phyloP scores from a whole-genome alignment of 352 stramenopile species.

The Blastocystis sp. region DNA sequence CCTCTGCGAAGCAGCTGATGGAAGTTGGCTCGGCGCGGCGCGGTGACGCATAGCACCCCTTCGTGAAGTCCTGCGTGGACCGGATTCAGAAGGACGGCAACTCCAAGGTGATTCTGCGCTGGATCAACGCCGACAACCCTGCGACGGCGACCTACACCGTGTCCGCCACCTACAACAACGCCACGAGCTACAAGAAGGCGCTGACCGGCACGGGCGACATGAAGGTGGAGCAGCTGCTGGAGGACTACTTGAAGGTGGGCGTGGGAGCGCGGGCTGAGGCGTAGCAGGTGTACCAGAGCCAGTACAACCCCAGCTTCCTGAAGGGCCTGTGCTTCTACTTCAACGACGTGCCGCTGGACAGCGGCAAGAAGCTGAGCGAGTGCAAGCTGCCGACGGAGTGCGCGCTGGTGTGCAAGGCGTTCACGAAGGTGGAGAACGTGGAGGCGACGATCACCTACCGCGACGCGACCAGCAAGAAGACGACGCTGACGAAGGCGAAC shows the following conservation, averaged over 20 bases:
- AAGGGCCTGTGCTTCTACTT: neutral
- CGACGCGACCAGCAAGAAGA: neutral
- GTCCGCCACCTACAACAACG: neutral
- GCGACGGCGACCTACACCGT: neutral
- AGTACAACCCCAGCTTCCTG: neutral
- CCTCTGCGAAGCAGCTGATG: slow-evolving; percentile 70
- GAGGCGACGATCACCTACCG: neutral
- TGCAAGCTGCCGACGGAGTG: neutral
- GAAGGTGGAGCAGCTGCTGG: neutral
- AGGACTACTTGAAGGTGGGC: neutral
- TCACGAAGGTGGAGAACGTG: neutral
- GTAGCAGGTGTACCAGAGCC: neutral
- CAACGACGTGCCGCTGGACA: neutral
- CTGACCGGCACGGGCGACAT: neutral
- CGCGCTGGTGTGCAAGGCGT: neutral
- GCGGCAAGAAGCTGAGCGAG: neutral
- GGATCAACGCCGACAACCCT: neutral
- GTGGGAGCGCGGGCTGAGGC: neutral
- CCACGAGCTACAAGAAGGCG: neutral
- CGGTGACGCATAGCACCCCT: neutral
- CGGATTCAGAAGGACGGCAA: neutral
- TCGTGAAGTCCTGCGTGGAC: neutral
- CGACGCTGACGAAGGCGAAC: neutral
- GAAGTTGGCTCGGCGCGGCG: neutral
- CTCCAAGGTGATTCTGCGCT: neutral